A percentile compares a stretch with the other conserved stretches of the same genome.
Conservation (phyloP, 148 eudicot genomes). For the Talinum fruticosum region DNA sequence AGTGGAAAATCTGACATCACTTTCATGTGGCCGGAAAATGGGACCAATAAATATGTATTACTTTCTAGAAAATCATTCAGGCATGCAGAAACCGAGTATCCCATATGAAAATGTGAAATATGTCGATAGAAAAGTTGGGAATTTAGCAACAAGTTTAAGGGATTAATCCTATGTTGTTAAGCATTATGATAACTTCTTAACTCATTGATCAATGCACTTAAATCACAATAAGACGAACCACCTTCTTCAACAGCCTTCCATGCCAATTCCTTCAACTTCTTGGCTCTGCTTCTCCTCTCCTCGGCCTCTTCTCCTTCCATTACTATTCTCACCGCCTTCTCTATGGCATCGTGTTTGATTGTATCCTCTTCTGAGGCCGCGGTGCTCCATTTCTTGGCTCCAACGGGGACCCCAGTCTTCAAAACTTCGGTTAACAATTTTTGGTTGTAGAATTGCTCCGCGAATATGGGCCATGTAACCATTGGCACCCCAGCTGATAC, state of each 20-base stretch:
- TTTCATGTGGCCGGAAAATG: no score
- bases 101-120: no score
- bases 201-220: conserved; percentile 11
- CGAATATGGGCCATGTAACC: conserved; percentile 27
- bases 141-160: neutral
- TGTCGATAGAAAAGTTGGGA: no score
- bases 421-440: conserved; percentile 11
- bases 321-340: conserved; percentile 20
- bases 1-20: no score
- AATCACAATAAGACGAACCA: conserved; percentile 24
- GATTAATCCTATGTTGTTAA: neutral
- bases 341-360: neutral
- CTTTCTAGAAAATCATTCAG: no score
- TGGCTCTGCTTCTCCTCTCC: conserved; percentile 21
- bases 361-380: neutral
- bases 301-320: conserved; percentile 23
- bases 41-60: no score
- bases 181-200: neutral
- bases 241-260: conserved; percentile 24
- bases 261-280: conserved; percentile 25
- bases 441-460: conserved; percentile 26
- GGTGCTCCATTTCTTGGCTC: conserved; percentile 7
- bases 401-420: conserved; percentile 18
- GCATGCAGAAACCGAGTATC: no score
- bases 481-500: conserved; percentile 18